Base-by-base conservation (phyloP, 768 basidiomycete genomes). In the Leccinum boreale region DNA sequence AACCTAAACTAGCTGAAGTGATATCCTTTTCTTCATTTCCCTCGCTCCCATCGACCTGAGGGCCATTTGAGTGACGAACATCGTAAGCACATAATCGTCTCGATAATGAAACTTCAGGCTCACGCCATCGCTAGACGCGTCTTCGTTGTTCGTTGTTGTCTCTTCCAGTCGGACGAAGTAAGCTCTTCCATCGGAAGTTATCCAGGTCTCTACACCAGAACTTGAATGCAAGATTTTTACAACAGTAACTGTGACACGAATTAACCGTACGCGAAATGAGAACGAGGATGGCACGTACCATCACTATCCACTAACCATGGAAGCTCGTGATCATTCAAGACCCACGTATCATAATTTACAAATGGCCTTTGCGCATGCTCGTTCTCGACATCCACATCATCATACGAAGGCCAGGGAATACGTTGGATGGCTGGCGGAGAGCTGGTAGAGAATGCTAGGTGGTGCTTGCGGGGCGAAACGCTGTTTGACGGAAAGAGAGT, bases 111-210 rank as follows among this genome's bases (percentile, higher is more conserved):
- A n/a, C 7, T 31, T 33, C 49, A 50, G 52, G 66, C 74, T 62
- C 57, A 76, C 77, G 56, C 80, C 77, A 10, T 81, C 83, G 9
- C 75, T 77, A 2, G 81, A 83, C 4, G 78, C 85, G 2, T 80
- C 86, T 12, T 83, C 85, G 6, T 53, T 49, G 3, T 53, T 55
- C n/a, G 23, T 36, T 49, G 55, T 47, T 11, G 50, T 50, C 6
- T 35, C 84, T 50, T 77, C 76, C 23, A 92, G 74, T 57, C 83
- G 83, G 7, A 90, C 90, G 60, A 92, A 82, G 67, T 94, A 94
- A 10, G 81, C 89, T 65, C 90, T 75, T 39, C 92, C 92, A 60
- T 94, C 92, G 6, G 89, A 90, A 2, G 91, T 90, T 49, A 91
- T 81, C 92, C 92, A 94, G 0, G 84, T 84, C 71, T 93, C 92